Evolutionary conservation across 306 rosid species (phyloP).

Genomic region (Chamaecrista fasciculata): DNA sequence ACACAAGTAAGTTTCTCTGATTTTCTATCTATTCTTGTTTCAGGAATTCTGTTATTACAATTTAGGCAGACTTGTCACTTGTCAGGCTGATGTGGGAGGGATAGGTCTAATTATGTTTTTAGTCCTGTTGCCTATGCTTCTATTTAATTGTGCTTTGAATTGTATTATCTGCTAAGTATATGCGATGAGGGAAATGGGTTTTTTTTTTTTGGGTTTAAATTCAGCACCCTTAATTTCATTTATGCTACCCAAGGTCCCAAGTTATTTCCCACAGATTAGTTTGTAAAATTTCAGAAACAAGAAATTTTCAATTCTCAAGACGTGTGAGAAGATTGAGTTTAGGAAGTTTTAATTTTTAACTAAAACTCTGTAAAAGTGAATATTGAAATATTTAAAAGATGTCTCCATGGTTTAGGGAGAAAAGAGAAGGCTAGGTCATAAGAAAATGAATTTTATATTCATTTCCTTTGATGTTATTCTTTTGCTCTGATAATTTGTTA

Average conservation of each 20-base stretch:
- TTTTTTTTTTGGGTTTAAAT: background rate
- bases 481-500: background rate
- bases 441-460: background rate
- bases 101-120: background rate
- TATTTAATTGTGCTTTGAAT: background rate
- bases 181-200: background rate
- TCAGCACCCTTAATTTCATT: background rate
- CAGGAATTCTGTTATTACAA: slow-evolving; percentile 9
- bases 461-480: background rate
- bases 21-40: slow-evolving; percentile 2
- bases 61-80: background rate
- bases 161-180: background rate
- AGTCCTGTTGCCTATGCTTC: background rate
- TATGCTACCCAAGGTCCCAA: background rate
- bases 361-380: background rate
- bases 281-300: background rate
- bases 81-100: background rate
- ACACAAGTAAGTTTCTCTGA: slow-evolving; percentile 56
- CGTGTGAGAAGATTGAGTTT: background rate
- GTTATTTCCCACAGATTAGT: background rate
- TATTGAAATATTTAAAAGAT: background rate
- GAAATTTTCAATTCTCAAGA: background rate
- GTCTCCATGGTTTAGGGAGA: background rate
- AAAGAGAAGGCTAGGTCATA: background rate
- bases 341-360: background rate